These are phyloP conservation scores for Mycena olivaceomarginata DNA, from an alignment of 768 basidiomycete species.

Conservation along the genomic window DNA sequence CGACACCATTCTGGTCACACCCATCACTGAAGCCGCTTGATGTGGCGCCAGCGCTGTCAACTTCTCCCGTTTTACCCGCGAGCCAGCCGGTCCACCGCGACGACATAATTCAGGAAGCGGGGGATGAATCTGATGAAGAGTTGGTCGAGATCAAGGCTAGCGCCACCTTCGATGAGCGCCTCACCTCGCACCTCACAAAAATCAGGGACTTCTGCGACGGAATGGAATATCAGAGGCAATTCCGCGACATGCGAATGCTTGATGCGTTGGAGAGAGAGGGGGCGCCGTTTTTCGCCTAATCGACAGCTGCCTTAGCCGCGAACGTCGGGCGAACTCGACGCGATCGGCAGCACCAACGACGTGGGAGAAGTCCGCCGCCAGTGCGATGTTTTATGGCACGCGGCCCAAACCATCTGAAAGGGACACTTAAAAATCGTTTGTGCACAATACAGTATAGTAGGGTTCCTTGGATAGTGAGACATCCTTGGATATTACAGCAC, in stretches of 20 bases:
- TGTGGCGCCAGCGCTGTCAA: neutral
- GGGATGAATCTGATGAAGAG: constrained; percentile 12
- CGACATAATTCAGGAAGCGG: neutral
- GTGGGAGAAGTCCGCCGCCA: neutral
- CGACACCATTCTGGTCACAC: constrained; percentile 45
- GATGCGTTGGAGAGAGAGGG: too few species aligned
- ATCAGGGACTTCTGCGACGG: too few species aligned
- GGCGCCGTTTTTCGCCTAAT: too few species aligned
- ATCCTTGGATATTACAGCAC: too few species aligned
- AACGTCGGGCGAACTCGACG: too few species aligned
- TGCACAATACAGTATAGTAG: too few species aligned
- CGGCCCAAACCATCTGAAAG: neutral
- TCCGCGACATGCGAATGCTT: too few species aligned
- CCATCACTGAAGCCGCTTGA: constrained; percentile 11
- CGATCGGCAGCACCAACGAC: neutral
- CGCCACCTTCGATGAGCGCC: constrained; percentile 18
- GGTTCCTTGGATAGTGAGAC: too few species aligned
- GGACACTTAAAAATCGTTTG: neutral
- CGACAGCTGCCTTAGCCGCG: too few species aligned
- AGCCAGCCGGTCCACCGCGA: too few species aligned
- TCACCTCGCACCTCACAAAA: too few species aligned
- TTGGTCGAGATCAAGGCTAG: neutral
- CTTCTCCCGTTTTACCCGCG: neutral
- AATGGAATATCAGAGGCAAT: too few species aligned
- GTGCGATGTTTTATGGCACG: constrained; percentile 3